Evolutionary conservation across 1,284 basidiomycete genomes (phyloP).

Genomic region (Peniophora sp.): DNA sequence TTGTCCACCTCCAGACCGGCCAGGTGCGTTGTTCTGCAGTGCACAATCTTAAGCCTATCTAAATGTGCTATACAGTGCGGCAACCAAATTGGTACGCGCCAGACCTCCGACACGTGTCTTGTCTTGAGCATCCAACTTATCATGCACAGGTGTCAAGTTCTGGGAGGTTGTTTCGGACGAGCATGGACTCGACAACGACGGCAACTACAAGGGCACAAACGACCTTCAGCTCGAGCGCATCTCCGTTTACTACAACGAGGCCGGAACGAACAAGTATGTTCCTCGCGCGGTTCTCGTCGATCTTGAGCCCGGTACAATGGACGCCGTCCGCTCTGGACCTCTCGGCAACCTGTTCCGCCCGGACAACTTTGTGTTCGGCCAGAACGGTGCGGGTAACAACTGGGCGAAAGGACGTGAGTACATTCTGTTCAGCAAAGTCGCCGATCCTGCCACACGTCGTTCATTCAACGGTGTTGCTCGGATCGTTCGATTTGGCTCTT

Average conservation of each 20-base stretch:
- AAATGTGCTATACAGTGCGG: slow-evolving; percentile 58
- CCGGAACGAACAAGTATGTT: slow-evolving; percentile 89
- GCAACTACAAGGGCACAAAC: slow-evolving; percentile 87
- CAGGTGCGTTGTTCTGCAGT: slow-evolving; percentile 49
- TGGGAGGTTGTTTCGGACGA: slow-evolving; percentile 98
- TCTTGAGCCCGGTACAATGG: slow-evolving; percentile 96
- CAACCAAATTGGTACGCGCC: slow-evolving; percentile 85
- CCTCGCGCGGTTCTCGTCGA: slow-evolving; percentile 93
- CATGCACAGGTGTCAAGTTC: slow-evolving; percentile 83
- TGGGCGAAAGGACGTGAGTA: slow-evolving; percentile 90
- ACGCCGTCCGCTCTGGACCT: slow-evolving; percentile 83
- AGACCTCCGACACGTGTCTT: neutral
- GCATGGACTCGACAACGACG: slow-evolving; percentile 92
- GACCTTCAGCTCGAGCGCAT: slow-evolving; percentile 98
- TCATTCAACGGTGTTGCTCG: too few relatives aligned
- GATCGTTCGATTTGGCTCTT: too few relatives aligned
- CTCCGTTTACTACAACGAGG: slow-evolving; percentile 93
- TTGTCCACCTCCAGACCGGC: slow-evolving; percentile 95
- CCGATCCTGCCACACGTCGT: too few relatives aligned
- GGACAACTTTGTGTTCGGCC: slow-evolving; percentile 91
- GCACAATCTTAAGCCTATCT: neutral
- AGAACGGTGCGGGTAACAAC: slow-evolving; percentile 92
- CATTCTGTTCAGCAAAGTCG: neutral
- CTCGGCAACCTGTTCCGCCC: slow-evolving; percentile 88
- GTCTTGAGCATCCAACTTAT: neutral